Base-by-base conservation (phyloP, 2,329 filamentous ascomycete species). In the Neonectria sp. region DNA sequence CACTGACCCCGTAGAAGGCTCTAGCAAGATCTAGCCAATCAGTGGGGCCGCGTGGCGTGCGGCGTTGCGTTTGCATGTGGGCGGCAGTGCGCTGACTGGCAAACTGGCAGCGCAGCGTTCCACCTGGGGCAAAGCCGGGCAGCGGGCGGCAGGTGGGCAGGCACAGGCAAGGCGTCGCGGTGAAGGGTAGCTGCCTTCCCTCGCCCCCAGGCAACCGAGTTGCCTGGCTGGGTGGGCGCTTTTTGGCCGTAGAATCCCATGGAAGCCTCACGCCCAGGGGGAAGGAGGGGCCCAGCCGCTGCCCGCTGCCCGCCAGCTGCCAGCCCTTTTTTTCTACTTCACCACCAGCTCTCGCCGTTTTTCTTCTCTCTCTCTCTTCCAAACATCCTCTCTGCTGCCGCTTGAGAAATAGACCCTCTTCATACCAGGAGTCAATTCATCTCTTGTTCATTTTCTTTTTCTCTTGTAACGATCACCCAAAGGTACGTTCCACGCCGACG, bases 231-330 rank as follows among this genome's bases (percentile, higher is more conserved):
- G 71, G 71, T 71, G 72, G 71, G 55, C 58, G 35, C 71, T 70
- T 63, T 70, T 64, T 70, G 77, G 74, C 77, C 81, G 79, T 84
- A 78, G 82, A 84, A 84, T 83, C 82, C 74, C 79, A 84, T 84
- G 82, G 82, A 84, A 84, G 80, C 81, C 79, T 79, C 77, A 75
- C 72, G 71, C 73, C 68, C 69, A 69, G 73, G 75, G 75, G 65
- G 72, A 67, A 73, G 74, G 74, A 76, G 74, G 74, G 74, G 74
- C 74, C 69, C 55, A 40, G 60, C 64, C 49, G 53, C 52, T 27
- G 17, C 43, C 33, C 27, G 37, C 58, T 55, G 59, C 63, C 58
- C 63, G 53, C 63, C 64, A 63, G 60, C 55, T 58, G 71, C 71
- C 70, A 66, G 72, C 73, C 70, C 77, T 79, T 80, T 79, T 80